Conservation (phyloP, 352 stramenopile species). For the Albugo laibachii region DNA sequence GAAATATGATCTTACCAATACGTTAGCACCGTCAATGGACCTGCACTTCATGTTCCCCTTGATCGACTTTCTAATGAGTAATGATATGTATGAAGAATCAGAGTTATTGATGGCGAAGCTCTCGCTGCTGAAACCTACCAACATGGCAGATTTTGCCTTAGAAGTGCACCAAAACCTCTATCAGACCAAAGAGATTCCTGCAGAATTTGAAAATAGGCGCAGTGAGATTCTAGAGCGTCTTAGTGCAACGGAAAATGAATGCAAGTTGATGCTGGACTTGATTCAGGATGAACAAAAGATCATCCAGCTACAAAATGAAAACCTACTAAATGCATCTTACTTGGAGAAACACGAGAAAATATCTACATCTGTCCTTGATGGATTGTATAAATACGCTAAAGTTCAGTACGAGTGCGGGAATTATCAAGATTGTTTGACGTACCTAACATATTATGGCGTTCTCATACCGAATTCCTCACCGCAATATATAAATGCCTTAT, state of each 20-base stretch:
- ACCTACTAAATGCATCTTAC: constrained; percentile 54
- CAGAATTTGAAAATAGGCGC: constrained; percentile 68
- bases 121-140: constrained; percentile 83
- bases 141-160: constrained; percentile 95
- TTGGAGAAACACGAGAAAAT: constrained; percentile 78
- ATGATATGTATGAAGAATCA: constrained; percentile 83
- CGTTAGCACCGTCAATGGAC: constrained; percentile 88
- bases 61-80: constrained; percentile 86
- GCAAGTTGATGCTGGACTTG: constrained; percentile 50
- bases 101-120: constrained; percentile 82
- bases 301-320: constrained; percentile 66
- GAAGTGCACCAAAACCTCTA: constrained; percentile 90
- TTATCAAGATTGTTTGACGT: constrained; percentile 84
- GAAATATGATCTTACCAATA: constrained; percentile 89
- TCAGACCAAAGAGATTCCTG: constrained; percentile 43
- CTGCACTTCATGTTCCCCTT: constrained; percentile 96
- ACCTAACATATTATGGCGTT: constrained; percentile 80
- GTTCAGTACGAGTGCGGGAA: constrained; percentile 95
- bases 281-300: constrained; percentile 78
- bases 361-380: constrained; percentile 75
- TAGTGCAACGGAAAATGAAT: constrained; percentile 56
- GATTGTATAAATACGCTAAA: constrained; percentile 89
- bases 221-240: constrained; percentile 53
- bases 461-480: constrained; percentile 70
- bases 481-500: constrained; percentile 82